These are phyloP conservation scores for Metahyphopichia silvanorum DNA, from an alignment of 805 yeast species.

Conservation along the genomic window DNA sequence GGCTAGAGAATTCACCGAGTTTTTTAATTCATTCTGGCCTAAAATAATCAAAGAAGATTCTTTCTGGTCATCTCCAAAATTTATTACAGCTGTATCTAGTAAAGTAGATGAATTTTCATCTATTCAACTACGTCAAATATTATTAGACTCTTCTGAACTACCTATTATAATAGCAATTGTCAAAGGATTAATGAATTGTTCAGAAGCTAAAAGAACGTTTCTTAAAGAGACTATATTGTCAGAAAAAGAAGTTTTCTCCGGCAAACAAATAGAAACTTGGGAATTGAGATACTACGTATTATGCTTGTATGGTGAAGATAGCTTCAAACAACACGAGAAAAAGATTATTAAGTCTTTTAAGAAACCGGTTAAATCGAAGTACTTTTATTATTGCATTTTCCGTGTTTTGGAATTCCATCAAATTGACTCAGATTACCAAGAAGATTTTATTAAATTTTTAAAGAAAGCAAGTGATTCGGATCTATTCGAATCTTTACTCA, in stretches of 20 bases:
- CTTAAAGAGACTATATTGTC: slow-evolving; percentile 8
- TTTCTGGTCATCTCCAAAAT: slow-evolving; percentile 23
- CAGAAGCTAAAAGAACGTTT: slow-evolving; percentile 13
- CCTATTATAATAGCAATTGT: slow-evolving; percentile 17
- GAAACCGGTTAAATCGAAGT: slow-evolving; percentile 6
- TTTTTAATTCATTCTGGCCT: slow-evolving; percentile 46
- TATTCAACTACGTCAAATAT: slow-evolving; percentile 27
- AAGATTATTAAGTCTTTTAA: slow-evolving; percentile 3
- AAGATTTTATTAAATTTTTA: slow-evolving; percentile 11
- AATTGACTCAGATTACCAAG: slow-evolving; percentile 6
- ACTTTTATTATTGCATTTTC: slow-evolving; percentile 39
- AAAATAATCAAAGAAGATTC: slow-evolving; percentile 13
- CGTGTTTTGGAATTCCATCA: slow-evolving; percentile 48
- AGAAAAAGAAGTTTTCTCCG: slow-evolving; percentile 11
- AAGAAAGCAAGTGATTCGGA: not conserved
- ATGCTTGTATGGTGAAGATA: slow-evolving; percentile 41
- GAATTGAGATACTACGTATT: slow-evolving; percentile 44
- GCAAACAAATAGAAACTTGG: slow-evolving; percentile 32
- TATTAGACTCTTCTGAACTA: not conserved
- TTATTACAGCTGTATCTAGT: slow-evolving; percentile 35
- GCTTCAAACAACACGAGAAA: not conserved
- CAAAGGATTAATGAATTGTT: slow-evolving; percentile 41
- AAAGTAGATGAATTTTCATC: slow-evolving; percentile 45
- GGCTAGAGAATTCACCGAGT: slow-evolving; percentile 55
- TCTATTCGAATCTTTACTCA: slow-evolving; percentile 18